Conservation (phyloP, 2,329 filamentous ascomycete genomes). For the Dryadomyces quercus-mongolicae region DNA sequence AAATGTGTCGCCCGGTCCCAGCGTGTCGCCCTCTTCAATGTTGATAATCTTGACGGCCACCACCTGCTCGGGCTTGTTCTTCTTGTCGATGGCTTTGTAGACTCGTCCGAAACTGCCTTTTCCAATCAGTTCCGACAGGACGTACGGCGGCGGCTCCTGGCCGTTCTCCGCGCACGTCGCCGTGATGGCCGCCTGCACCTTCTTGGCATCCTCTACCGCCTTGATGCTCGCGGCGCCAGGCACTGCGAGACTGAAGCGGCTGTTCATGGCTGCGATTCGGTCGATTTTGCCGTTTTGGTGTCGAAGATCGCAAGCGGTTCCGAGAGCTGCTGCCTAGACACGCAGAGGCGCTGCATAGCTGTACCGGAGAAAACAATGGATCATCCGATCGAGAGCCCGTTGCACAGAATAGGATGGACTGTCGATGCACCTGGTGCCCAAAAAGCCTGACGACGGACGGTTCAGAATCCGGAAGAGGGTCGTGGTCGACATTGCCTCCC, state of each 20-base stretch:
- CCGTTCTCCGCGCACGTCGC: conserved; percentile 45
- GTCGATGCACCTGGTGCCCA: not conserved
- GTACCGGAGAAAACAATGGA: too few relatives aligned
- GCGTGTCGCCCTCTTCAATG: conserved; percentile 63
- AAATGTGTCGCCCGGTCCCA: conserved; percentile 55
- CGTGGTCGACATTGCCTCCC: not conserved
- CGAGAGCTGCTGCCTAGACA: too few relatives aligned
- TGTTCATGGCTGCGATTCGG: not conserved
- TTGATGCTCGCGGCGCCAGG: conserved; percentile 21
- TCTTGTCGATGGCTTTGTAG: conserved; percentile 41
- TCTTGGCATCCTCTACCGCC: conserved; percentile 50
- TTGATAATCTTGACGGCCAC: conserved; percentile 73
- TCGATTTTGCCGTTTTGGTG: not conserved
- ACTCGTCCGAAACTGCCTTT: conserved; percentile 58
- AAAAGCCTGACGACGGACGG: not conserved
- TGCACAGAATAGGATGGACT: not conserved
- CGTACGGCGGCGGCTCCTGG: conserved; percentile 46
- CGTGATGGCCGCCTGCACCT: conserved; percentile 47
- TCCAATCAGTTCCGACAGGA: conserved; percentile 53
- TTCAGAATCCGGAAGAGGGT: not conserved
- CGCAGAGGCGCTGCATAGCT: too few relatives aligned
- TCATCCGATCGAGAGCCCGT: too few relatives aligned
- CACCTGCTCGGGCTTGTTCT: conserved; percentile 24
- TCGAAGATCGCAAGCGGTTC: not conserved
- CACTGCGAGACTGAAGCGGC: conserved; percentile 1